Evolutionary conservation across 345 rosid species (phyloP).

Genomic region (Physaria fendleri): DNA sequence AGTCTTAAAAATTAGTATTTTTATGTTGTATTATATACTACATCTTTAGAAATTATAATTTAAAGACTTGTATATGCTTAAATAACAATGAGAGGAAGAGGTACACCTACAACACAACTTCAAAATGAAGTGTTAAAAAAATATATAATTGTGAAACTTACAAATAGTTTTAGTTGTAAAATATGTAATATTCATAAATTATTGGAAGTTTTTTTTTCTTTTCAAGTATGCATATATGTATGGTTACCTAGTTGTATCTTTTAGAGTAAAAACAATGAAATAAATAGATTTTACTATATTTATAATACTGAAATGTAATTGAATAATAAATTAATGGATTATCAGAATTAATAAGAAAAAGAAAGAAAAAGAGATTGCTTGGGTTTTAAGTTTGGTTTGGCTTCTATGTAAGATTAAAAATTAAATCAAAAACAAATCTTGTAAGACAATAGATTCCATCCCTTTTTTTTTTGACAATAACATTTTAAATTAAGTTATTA

Average conservation of each 20-base stretch:
- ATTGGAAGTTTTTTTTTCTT: neutral
- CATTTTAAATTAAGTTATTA: neutral
- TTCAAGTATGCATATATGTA: conserved; percentile 9
- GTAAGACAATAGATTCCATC: conserved; percentile 31
- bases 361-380: conserved; percentile 39
- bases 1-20: too few relatives aligned
- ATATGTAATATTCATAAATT: neutral
- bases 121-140: conserved; percentile 13
- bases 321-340: conserved; percentile 6
- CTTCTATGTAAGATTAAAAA: conserved; percentile 12
- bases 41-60: neutral
- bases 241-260: neutral
- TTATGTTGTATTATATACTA: neutral
- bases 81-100: conserved; percentile 22
- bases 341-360: neutral
- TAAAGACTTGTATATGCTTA: conserved; percentile 7
- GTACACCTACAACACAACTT: conserved; percentile 28
- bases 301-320: neutral
- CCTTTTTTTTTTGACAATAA: neutral
- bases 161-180: conserved; percentile 1
- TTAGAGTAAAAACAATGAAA: neutral
- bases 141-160: neutral
- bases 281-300: neutral
- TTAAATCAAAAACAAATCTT: conserved; percentile 32
- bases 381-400: conserved; percentile 49